phyloP scores from a whole-genome alignment of 2,329 filamentous ascomycete genomes.

The Pseudocercospora musae region DNA sequence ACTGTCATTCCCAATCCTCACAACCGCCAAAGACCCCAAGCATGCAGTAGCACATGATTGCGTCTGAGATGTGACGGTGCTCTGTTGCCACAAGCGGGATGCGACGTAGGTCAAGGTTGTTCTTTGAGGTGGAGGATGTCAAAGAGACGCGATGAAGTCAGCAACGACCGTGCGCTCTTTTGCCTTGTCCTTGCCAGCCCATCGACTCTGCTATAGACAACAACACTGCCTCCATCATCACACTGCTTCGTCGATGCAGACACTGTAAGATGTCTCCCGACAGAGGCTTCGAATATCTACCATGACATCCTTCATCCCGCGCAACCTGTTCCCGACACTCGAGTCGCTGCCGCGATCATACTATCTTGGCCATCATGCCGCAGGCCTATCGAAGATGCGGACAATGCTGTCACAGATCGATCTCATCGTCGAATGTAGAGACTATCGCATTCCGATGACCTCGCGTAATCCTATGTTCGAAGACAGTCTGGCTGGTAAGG shows the following conservation, averaged over 20 bases:
- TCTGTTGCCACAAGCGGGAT: not conserved
- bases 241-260: not conserved
- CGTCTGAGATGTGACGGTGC: not conserved
- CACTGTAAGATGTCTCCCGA: constrained; percentile 19
- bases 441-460: constrained; percentile 84
- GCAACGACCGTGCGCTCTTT: not conserved
- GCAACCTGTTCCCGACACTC: constrained; percentile 68
- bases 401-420: constrained; percentile 74
- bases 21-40: not conserved
- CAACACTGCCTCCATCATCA: not conserved
- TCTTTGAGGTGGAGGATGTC: not conserved
- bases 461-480: constrained; percentile 90
- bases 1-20: not conserved
- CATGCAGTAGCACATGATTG: constrained; percentile 3
- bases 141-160: not conserved
- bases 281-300: constrained; percentile 10
- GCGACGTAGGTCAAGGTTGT: not conserved
- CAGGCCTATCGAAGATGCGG: constrained; percentile 79
- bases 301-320: constrained; percentile 64
- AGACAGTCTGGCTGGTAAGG: constrained; percentile 65
- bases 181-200: not conserved
- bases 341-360: constrained; percentile 80
- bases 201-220: not conserved
- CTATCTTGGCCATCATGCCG: constrained; percentile 87
- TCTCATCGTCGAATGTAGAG: constrained; percentile 89